These are phyloP conservation scores for Hysterangium stoloniferum DNA, from an alignment of 768 basidiomycete genomes.

Conservation along the genomic window DNA sequence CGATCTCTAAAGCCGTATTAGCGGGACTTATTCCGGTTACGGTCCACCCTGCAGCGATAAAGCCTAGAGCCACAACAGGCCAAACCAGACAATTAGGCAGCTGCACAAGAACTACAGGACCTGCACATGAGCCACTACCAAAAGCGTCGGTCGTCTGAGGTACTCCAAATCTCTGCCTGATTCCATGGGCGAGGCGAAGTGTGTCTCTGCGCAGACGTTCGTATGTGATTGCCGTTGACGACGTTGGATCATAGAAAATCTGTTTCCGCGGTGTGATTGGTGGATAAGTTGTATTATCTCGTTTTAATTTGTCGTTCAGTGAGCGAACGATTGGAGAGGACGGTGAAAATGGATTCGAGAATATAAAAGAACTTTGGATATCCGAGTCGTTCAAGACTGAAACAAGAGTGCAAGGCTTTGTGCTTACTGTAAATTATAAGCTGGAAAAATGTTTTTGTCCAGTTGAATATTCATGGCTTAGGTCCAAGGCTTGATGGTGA, in stretches of 20 bases:
- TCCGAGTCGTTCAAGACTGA: no score
- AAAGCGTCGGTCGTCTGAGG: not conserved
- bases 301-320: not conserved
- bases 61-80: not conserved
- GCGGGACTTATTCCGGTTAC: not conserved
- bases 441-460: no score
- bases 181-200: slow-evolving; percentile 3
- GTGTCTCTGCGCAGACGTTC: not conserved
- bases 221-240: not conserved
- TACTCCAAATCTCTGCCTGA: not conserved
- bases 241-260: not conserved
- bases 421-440: no score
- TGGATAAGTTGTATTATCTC: no score
- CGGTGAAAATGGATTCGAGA: slow-evolving; percentile 9
- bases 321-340: not conserved
- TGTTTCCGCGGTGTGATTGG: not conserved
- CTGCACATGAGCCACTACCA: not conserved
- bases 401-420: no score
- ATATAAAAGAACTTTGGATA: not conserved
- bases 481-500: no score
- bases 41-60: slow-evolving; percentile 5
- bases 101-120: slow-evolving; percentile 6
- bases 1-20: not conserved
- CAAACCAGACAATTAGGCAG: not conserved
- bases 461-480: no score